Conservation (phyloP, 768 basidiomycete species). For the Myochromella boudieri region DNA sequence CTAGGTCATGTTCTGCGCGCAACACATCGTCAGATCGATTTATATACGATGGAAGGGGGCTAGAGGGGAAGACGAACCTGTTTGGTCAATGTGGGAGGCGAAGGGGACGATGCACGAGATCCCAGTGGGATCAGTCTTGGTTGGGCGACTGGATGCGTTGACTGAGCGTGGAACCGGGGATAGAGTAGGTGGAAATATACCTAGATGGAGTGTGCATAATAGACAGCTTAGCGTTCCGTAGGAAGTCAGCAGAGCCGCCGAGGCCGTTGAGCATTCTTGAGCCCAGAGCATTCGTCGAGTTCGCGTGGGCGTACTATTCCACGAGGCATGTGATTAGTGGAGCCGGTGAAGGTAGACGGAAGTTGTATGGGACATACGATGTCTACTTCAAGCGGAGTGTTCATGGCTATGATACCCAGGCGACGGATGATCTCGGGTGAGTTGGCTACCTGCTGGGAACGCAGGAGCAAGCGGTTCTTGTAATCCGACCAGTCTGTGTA, state of each 20-base stretch:
- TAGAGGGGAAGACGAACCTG: conserved; percentile 28
- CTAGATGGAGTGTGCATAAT: conserved; percentile 51
- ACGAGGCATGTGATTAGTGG: not conserved
- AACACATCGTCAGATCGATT: not conserved
- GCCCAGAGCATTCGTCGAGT: conserved; percentile 50
- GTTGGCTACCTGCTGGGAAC: conserved; percentile 52
- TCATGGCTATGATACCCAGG: conserved; percentile 51
- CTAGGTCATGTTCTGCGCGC: conserved; percentile 43
- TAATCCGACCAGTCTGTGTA: conserved; percentile 48
- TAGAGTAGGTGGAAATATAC: conserved; percentile 18
- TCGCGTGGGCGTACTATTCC: conserved; percentile 53
- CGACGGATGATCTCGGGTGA: conserved; percentile 48
- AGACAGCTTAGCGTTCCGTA: conserved; percentile 48
- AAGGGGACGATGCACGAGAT: conserved; percentile 52
- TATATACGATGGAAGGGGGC: not conserved
- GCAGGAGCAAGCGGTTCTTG: conserved; percentile 45
- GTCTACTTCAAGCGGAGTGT: conserved; percentile 50
- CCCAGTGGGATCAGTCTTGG: conserved; percentile 47
- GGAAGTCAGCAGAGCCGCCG: conserved; percentile 48
- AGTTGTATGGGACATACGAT: conserved; percentile 30
- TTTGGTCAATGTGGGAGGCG: conserved; percentile 47
- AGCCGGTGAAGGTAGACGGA: not conserved
- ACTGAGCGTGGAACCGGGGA: not conserved
- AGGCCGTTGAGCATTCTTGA: conserved; percentile 51
- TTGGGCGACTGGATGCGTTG: conserved; percentile 32